Conservation (phyloP, 768 basidiomycete genomes). For the Daedaleopsis sinensis region DNA sequence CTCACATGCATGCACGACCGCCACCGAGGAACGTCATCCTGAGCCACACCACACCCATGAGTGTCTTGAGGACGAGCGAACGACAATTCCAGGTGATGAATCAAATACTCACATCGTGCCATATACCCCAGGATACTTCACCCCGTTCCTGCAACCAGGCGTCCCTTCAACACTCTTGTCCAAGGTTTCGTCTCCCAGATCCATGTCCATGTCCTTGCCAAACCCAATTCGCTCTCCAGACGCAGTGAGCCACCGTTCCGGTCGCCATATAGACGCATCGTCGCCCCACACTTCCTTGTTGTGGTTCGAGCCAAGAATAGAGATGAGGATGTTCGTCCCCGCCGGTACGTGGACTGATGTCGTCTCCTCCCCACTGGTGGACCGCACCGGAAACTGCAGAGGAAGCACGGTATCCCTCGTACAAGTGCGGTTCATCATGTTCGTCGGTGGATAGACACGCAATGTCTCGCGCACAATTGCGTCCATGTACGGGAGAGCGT, state of each 20-base stretch:
- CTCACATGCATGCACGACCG: constrained; percentile 26
- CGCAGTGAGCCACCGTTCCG: constrained; percentile 58
- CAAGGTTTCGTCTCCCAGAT: constrained; percentile 7
- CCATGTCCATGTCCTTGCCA: neutral
- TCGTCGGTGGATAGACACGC: constrained; percentile 40
- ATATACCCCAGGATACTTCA: constrained; percentile 27
- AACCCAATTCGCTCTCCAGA: neutral
- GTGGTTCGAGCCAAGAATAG: constrained; percentile 50
- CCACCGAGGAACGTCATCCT: constrained; percentile 32
- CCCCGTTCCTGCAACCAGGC: constrained; percentile 7
- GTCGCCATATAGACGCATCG: constrained; percentile 57
- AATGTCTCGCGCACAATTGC: constrained; percentile 46
- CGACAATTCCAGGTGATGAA: neutral
- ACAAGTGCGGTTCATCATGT: constrained; percentile 32
- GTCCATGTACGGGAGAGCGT: constrained; percentile 49
- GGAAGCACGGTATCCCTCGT: constrained; percentile 59
- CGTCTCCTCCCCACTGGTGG: constrained; percentile 40
- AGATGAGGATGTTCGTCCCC: constrained; percentile 46
- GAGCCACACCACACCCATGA: too few relatives aligned
- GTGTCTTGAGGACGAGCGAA: too few relatives aligned
- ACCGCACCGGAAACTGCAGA: constrained; percentile 47
- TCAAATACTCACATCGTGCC: constrained; percentile 19
- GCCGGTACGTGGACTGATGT: constrained; percentile 46
- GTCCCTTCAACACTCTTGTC: neutral
- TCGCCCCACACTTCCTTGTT: constrained; percentile 61